phyloP scores from a whole-genome alignment of 768 basidiomycete genomes.

The Mrakia frigida region DNA sequence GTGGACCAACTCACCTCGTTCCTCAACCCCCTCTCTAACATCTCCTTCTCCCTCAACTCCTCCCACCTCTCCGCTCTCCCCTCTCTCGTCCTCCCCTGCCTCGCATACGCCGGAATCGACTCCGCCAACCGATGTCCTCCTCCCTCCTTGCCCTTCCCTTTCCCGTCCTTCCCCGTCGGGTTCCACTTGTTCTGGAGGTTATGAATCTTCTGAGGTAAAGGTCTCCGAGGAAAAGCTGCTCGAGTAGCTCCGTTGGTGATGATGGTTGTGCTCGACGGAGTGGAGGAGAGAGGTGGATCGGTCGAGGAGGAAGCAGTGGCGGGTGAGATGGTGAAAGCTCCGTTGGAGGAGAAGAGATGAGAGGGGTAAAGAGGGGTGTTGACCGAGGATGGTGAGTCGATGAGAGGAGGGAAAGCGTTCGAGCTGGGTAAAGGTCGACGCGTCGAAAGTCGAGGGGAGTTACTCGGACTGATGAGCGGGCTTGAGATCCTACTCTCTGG shows the following conservation, averaged over 20 bases:
- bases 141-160: not conserved
- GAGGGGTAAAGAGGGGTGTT: not conserved
- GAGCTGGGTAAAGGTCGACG: not conserved
- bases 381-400: not conserved
- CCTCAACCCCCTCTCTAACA: constrained; percentile 9
- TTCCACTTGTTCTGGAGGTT: constrained; percentile 6
- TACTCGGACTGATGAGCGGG: not conserved
- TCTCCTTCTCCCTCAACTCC: constrained; percentile 21
- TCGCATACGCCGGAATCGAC: constrained; percentile 22
- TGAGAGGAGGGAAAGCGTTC: not conserved
- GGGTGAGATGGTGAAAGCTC: not conserved
- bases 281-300: not conserved
- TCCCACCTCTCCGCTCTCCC: constrained; percentile 13
- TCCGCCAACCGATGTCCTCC: constrained; percentile 20
- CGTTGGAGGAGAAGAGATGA: not conserved
- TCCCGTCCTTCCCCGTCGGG: constrained; percentile 13
- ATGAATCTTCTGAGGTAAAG: not conserved
- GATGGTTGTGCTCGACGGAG: not conserved
- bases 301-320: not conserved
- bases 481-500: not conserved
- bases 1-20: constrained; percentile 16
- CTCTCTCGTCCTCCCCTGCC: not conserved
- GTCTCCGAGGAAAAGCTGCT: not conserved
- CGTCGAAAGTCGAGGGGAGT: not conserved
- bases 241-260: constrained; percentile 1